These are phyloP conservation scores for Kodamaea sagamina DNA, from an alignment of 805 yeast species.

Conservation along the genomic window DNA sequence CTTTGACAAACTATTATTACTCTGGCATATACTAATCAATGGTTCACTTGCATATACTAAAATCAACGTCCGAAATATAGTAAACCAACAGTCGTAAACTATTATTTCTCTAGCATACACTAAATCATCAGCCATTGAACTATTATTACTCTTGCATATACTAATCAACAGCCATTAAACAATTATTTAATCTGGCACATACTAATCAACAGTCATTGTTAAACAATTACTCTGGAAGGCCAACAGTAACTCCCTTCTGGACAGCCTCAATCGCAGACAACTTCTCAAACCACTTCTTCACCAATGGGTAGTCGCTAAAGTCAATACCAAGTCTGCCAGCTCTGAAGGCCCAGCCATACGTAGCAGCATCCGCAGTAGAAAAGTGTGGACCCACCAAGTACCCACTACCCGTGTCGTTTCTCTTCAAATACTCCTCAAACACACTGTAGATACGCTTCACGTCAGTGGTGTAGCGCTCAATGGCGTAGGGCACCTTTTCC, in stretches of 20 bases:
- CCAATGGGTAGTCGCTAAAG: slow-evolving; percentile 39
- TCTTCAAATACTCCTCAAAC: slow-evolving; percentile 49
- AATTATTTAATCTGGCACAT: too few species aligned
- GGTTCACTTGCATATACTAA: too few species aligned
- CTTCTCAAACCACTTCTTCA: slow-evolving; percentile 42
- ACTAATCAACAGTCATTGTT: too few species aligned
- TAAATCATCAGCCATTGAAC: too few species aligned
- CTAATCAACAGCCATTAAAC: too few species aligned
- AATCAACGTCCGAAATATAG: too few species aligned
- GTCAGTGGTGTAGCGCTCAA: slow-evolving; percentile 52
- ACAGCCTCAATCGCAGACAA: slow-evolving; percentile 34
- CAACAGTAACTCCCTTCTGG: slow-evolving; percentile 22
- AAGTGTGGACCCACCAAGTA: slow-evolving; percentile 62
- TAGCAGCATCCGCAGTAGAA: slow-evolving; percentile 58
- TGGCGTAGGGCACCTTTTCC: slow-evolving; percentile 56
- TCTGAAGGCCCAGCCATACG: slow-evolving; percentile 46
- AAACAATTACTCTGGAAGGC: too few species aligned
- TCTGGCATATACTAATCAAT: too few species aligned
- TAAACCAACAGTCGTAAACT: too few species aligned
- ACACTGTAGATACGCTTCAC: slow-evolving; percentile 56
- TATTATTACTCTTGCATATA: too few species aligned
- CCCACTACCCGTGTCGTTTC: slow-evolving; percentile 37
- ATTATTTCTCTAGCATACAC: too few species aligned
- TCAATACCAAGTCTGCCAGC: slow-evolving; percentile 28
- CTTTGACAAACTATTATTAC: too few species aligned